Evolutionary conservation across 768 basidiomycete genomes (phyloP).

Genomic region (Lactifluus subvellereus): DNA sequence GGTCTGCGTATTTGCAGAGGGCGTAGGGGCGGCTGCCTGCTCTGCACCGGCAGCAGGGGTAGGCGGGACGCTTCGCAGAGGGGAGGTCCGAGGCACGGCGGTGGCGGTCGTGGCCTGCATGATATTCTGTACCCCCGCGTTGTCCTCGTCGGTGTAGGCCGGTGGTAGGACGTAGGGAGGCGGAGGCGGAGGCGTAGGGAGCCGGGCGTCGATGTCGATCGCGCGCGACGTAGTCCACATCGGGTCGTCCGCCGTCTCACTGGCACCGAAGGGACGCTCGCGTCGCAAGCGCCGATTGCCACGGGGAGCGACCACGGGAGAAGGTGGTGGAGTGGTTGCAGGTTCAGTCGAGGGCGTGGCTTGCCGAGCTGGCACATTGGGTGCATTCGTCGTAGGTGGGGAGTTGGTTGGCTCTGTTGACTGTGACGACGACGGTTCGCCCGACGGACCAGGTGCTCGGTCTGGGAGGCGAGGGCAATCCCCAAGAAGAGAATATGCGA

Average conservation of each 20-base stretch:
- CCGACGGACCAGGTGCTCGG: neutral
- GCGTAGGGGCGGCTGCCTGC: neutral
- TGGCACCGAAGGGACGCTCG: constrained; percentile 3
- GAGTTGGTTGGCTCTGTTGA: neutral
- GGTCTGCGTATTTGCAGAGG: neutral
- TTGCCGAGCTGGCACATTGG: neutral
- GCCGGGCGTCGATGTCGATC: neutral
- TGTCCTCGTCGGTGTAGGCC: neutral
- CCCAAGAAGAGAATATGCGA: neutral
- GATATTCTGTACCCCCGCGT: neutral
- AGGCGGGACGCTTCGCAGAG: neutral
- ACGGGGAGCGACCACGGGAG: neutral
- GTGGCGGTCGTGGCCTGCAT: neutral
- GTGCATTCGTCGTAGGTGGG: neutral
- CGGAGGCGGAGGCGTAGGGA: neutral
- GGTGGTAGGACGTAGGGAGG: neutral
- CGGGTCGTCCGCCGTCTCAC: neutral
- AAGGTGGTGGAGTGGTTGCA: neutral
- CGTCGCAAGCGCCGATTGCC: constrained; percentile 1
- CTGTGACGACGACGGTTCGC: neutral
- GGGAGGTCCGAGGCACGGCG: neutral
- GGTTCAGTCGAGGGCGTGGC: neutral
- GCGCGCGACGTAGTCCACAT: constrained; percentile 10
- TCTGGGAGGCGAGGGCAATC: neutral
- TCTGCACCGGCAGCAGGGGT: neutral